Evolutionary conservation across 1,284 basidiomycete species (phyloP), one percentile per base, ranked within the genome.

Genomic region (Sparassis latifolia): DNA sequence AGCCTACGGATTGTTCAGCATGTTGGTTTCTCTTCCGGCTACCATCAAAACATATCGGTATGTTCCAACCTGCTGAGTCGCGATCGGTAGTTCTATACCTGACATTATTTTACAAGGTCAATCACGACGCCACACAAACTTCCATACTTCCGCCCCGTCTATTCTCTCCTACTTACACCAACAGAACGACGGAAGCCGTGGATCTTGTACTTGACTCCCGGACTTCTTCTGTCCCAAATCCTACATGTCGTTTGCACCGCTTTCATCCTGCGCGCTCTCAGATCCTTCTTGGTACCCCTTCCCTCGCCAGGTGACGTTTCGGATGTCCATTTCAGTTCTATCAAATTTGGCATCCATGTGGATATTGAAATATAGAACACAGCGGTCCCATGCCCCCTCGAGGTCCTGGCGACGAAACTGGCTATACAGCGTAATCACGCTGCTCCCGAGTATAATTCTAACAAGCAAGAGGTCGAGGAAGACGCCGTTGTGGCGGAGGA

Each of bases 101-200:
- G 20, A 32, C 48, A 35, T 42, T 40, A 27, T 33, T 6, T 44
- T 33, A 7, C 2, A 20, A 92, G 91, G 45, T 77, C 91, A 2
- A 88, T 95, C 59, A 92, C 89, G 30, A 95, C 92, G 0, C 91
- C 92, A 0, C 84, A 90, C 69, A 84, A 79, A 58, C 74, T 95
- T 28, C 81, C 88, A 1, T 89, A 78, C 62, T 75, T 85, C 60
- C 71, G 78, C 41, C 74, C 79, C 1, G 64, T 77, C 42, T 74
- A 79, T 56, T 82, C 89, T 10, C 69, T 93, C 12, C 75, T 95
- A 27, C 74, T 95, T 48, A 92, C 92, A 3, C 84, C 88, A 3
- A 89, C 89, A 12, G 92, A 95, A 66, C 82, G 85, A 42, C 78
- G 81, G 38, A 78, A 77, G 29, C 92, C 91, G 2, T 90, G 86